Conservation (phyloP, 176 grass and related monocot genomes). For the Oryza meyeriana region DNA sequence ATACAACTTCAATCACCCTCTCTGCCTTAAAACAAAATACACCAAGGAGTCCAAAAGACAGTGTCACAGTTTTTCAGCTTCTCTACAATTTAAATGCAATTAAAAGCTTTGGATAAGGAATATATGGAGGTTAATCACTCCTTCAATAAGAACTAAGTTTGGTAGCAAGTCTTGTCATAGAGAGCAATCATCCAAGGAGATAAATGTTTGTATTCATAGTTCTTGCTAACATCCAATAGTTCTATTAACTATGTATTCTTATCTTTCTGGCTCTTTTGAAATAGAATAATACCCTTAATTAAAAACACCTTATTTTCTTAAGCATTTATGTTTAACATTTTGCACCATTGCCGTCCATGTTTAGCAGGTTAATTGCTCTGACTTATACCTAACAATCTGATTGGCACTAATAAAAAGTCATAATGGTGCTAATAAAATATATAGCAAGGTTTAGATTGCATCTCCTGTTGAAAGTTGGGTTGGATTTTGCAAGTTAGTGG, state of each 20-base stretch:
- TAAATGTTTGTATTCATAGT: neutral
- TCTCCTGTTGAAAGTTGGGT: neutral
- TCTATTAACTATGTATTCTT: neutral
- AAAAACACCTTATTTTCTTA: neutral
- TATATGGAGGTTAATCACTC: neutral
- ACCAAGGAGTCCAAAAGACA: neutral
- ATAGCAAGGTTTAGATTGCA: constrained; percentile 10
- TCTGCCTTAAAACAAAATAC: neutral
- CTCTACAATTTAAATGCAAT: neutral
- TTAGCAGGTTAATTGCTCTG: neutral
- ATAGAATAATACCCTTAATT: neutral
- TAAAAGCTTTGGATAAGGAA: constrained; percentile 5
- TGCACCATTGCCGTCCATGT: neutral
- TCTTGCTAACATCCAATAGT: constrained; percentile 2
- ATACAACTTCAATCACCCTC: neutral
- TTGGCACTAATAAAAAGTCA: neutral
- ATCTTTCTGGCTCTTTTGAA: neutral
- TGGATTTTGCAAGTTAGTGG: constrained; percentile 36
- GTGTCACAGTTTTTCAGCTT: neutral
- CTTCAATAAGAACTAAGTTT: neutral
- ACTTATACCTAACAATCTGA: constrained; percentile 23
- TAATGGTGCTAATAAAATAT: neutral
- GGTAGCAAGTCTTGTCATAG: constrained; percentile 21
- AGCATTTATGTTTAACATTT: neutral
- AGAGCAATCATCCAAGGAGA: neutral